Base-by-base conservation (phyloP, 257 asterid species). In the Fraxinus americana region DNA sequence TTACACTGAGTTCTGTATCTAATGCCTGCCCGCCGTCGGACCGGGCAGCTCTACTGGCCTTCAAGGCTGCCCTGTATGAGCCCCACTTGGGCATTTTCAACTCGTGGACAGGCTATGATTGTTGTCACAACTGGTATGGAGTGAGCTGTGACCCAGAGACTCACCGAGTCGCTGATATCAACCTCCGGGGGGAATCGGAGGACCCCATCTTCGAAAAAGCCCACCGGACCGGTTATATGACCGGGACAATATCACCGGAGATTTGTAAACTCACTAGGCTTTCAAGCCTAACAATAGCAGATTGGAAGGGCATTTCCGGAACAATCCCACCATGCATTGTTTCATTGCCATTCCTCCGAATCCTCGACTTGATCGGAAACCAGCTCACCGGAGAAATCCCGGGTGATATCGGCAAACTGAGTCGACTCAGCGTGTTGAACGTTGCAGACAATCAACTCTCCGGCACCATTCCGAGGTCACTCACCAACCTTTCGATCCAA, bases 101-200 rank as follows among this genome's bases (percentile, higher is more conserved):
- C 81, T 77, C 99, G 1, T 94, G 99, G 99, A 81, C 80, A n/a
- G 99, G 98, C 73, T 0, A 9, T 70, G 84, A 94, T 66, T 94
- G 99, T 36, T 94, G 99, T 90, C 89, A 76, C 70, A 83, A 78
- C 72, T 94, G 98, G 99, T 88, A 92, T 73, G 99, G 99, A 1
- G 92, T 94, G 23, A 92, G 96, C 50, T 94, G 99, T 81, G 97
- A 94, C 84, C 94, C 90, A 48, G 87, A 72, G 67, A 83, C 86
- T 11, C 86, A 59, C 82, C 90, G 86, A 0, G 98, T 94, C 72
- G 97, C 98, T 36, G 98, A 92, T 81, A 91, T 94, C 66, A 92
- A 85, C 85, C 97, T 94, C 34, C 96, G 97, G 0, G 99, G 98
- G 17, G 97, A 92, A 80, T 90, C 98, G 3, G 97, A 94, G 82